Percentiles rank a stretch among this genome's conserved stretches.
phyloP scores from a whole-genome alignment of 768 basidiomycete species.

The Postia placenta region DNA sequence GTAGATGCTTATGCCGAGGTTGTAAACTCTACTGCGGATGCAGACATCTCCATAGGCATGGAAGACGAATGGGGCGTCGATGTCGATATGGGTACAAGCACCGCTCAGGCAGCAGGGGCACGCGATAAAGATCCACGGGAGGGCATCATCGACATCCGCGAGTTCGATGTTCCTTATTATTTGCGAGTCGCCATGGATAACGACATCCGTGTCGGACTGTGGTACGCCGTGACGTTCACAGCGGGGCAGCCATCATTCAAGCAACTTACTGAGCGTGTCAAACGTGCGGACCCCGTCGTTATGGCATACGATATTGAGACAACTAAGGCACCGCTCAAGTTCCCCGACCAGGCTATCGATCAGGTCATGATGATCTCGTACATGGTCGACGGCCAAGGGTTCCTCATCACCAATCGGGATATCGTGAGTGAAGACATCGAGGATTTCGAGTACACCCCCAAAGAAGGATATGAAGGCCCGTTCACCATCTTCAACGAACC shows the following conservation, averaged over 20 bases:
- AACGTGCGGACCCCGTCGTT: conserved; percentile 97
- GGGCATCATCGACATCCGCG: conserved; percentile 88
- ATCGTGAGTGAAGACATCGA: conserved; percentile 97
- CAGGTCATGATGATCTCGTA: conserved; percentile 99
- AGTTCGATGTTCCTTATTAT: conserved; percentile 97
- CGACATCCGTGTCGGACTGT: conserved; percentile 94
- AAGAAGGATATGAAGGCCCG: conserved; percentile 94
- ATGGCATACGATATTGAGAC: conserved; percentile 99
- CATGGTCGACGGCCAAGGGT: conserved; percentile 98
- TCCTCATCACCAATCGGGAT: conserved; percentile 94
- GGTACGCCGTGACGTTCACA: conserved; percentile 86
- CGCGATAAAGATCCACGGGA: conserved; percentile 82
- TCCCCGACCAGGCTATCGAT: conserved; percentile 92
- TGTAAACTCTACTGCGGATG: conserved; percentile 67
- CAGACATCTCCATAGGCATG: conserved; percentile 60
- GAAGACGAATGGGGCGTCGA: conserved; percentile 59
- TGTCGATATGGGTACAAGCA: conserved; percentile 29
- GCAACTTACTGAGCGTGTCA: conserved; percentile 77
- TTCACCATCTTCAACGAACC: conserved; percentile 94
- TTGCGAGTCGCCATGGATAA: conserved; percentile 99
- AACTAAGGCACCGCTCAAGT: conserved; percentile 99
- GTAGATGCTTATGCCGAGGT: conserved; percentile 98
- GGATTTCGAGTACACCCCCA: conserved; percentile 98
- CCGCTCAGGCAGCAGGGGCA: conserved; percentile 21
- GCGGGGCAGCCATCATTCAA: conserved; percentile 73